phyloP scores from a whole-genome alignment of 352 stramenopile species.

The Globisporangium abappressorium region DNA sequence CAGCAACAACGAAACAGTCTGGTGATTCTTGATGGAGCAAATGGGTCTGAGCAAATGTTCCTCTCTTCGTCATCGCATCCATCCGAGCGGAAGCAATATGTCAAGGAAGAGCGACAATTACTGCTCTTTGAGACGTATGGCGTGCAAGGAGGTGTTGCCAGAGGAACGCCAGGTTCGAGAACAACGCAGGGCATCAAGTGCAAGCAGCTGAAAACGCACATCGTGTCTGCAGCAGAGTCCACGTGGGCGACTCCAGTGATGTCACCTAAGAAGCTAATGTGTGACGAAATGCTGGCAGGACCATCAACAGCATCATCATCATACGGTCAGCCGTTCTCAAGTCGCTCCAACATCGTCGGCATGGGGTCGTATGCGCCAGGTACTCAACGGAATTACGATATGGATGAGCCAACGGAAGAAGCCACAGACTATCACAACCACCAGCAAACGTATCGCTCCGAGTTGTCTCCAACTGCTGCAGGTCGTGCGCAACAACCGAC shows the following conservation, averaged over 20 bases:
- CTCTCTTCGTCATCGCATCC: conserved; percentile 2
- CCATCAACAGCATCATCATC: conserved; percentile 1
- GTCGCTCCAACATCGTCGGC: conserved; percentile 13
- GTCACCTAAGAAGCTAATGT: conserved; percentile 27
- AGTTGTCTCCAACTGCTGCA: conserved; percentile 5
- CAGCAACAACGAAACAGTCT: conserved; percentile 34
- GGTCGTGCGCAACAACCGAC: conserved; percentile 16
- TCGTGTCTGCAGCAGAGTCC: conserved; percentile 33
- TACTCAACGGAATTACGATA: conserved; percentile 14
- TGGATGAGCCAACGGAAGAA: neutral
- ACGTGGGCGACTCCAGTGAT: conserved; percentile 29
- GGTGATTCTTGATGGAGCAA: conserved; percentile 38
- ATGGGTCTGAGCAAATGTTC: conserved; percentile 11
- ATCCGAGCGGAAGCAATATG: conserved; percentile 31
- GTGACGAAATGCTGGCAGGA: conserved; percentile 23
- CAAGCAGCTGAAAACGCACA: conserved; percentile 49
- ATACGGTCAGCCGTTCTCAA: conserved; percentile 26
- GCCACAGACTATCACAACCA: neutral
- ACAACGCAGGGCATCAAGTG: conserved; percentile 46
- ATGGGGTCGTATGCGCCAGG: conserved; percentile 14
- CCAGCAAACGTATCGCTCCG: conserved; percentile 2
- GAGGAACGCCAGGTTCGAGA: conserved; percentile 4
- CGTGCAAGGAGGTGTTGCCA: conserved; percentile 19
- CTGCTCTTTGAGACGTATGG: conserved; percentile 71
- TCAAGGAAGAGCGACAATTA: conserved; percentile 51